Percentiles rank a stretch among this genome's conserved stretches.
Conservation (phyloP, 495 filamentous ascomycete genomes). For the Letharia columbiana region DNA sequence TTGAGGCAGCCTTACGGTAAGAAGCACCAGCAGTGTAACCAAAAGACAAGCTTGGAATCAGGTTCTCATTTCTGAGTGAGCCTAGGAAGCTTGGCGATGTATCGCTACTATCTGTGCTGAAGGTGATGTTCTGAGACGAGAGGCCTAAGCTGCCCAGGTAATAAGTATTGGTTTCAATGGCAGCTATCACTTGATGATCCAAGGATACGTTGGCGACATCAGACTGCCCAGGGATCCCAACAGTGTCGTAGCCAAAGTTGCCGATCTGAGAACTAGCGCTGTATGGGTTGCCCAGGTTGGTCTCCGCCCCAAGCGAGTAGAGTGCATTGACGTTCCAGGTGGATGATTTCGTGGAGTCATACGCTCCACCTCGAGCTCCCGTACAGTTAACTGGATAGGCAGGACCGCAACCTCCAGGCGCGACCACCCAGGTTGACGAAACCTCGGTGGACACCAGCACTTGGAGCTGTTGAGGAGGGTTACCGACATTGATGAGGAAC, state of each 20-base stretch:
- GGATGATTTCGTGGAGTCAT: constrained; percentile 40
- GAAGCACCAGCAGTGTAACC: constrained; percentile 57
- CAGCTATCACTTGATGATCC: constrained; percentile 43
- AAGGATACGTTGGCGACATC: constrained; percentile 34
- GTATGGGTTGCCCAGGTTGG: constrained; percentile 37
- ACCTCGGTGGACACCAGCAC: constrained; percentile 32
- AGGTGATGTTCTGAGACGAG: constrained; percentile 34
- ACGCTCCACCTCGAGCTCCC: constrained; percentile 44
- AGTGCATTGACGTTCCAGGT: constrained; percentile 49
- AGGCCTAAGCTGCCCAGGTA: constrained; percentile 53
- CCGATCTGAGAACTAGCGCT: constrained; percentile 49
- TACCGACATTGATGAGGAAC: constrained; percentile 31
- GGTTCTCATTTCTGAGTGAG: constrained; percentile 39
- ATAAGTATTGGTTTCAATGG: constrained; percentile 46
- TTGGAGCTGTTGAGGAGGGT: constrained; percentile 30
- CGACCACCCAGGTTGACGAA: constrained; percentile 41
- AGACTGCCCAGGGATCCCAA: constrained; percentile 36
- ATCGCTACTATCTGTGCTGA: constrained; percentile 27
- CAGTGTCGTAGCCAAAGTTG: constrained; percentile 50
- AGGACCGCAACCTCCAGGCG: constrained; percentile 27
- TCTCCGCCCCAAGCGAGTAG: constrained; percentile 42
- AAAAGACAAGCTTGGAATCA: constrained; percentile 50
- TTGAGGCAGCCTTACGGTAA: constrained; percentile 38
- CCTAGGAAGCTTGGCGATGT: constrained; percentile 42
- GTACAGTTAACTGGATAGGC: constrained; percentile 22